Evolutionary conservation across 2,329 filamentous ascomycete species (phyloP).

Genomic region (Nigrograna mackinnonii): DNA sequence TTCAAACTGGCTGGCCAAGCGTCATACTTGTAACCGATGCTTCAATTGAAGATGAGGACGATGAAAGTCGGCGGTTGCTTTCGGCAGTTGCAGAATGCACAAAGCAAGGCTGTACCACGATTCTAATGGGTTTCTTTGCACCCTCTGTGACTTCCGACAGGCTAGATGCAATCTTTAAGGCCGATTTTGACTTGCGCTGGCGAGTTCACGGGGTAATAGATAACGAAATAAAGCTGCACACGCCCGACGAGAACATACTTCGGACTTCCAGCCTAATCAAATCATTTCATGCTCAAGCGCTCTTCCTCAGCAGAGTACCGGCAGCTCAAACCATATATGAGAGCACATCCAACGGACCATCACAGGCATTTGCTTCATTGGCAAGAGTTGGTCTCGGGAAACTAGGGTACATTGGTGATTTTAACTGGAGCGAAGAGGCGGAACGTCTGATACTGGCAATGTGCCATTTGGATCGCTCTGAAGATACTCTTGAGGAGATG

Average conservation of each 20-base stretch:
- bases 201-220: constrained; percentile 7
- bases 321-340: constrained; percentile 17
- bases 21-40: constrained; percentile 25
- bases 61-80: constrained; percentile 16
- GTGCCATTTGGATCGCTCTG: constrained; percentile 26
- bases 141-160: constrained; percentile 8
- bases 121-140: constrained; percentile 26
- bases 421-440: constrained; percentile 22
- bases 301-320: constrained; percentile 19
- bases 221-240: constrained; percentile 10
- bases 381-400: constrained; percentile 23
- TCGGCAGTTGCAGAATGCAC: constrained; percentile 16
- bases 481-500: constrained; percentile 11
- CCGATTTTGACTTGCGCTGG: constrained; percentile 22
- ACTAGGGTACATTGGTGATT: constrained; percentile 29
- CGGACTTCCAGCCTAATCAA: constrained; percentile 15
- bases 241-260: constrained; percentile 15
- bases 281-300: constrained; percentile 14
- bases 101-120: constrained; percentile 23
- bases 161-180: constrained; percentile 18
- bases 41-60: constrained; percentile 11
- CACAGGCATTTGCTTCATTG: constrained; percentile 21
- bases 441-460: constrained; percentile 28
- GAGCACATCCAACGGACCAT: not conserved
- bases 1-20: constrained; percentile 24